These are phyloP conservation scores for Phytophthora podocarpi DNA, from an alignment of 352 stramenopile species.

Conservation along the genomic window DNA sequence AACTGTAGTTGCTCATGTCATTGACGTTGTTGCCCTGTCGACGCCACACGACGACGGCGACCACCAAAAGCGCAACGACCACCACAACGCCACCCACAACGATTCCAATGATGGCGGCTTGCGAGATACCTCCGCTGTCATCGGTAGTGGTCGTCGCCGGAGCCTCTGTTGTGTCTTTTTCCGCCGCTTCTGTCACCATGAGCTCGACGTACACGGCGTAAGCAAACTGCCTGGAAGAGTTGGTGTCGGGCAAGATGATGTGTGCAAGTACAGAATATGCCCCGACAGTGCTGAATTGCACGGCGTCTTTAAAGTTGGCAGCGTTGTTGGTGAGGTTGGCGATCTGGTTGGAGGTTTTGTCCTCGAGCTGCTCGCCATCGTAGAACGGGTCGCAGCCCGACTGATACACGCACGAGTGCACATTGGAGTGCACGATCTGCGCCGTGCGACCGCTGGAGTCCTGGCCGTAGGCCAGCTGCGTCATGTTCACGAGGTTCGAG, in stretches of 20 bases:
- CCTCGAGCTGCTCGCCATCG: slow-evolving; percentile 49
- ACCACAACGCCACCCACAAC: slow-evolving; percentile 61
- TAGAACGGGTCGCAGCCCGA: slow-evolving; percentile 61
- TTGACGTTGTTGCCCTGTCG: slow-evolving; percentile 30
- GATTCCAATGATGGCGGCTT: slow-evolving; percentile 58
- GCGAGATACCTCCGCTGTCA: slow-evolving; percentile 42
- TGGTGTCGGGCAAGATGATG: slow-evolving; percentile 61
- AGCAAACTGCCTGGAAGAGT: slow-evolving; percentile 51
- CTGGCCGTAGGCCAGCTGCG: slow-evolving; percentile 42
- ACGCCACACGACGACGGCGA: slow-evolving; percentile 42
- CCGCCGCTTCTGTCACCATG: slow-evolving; percentile 36
- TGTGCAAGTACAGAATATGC: slow-evolving; percentile 60
- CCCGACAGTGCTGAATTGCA: slow-evolving; percentile 43
- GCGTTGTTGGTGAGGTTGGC: slow-evolving; percentile 62
- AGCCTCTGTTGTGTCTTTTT: slow-evolving; percentile 22
- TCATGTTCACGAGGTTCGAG: slow-evolving; percentile 56
- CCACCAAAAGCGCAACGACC: slow-evolving; percentile 48
- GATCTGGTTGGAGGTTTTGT: slow-evolving; percentile 63
- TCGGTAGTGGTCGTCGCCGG: slow-evolving; percentile 17
- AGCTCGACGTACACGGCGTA: slow-evolving; percentile 55
- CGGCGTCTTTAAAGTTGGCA: slow-evolving; percentile 38
- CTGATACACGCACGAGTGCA: slow-evolving; percentile 60
- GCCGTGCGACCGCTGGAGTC: slow-evolving; percentile 40
- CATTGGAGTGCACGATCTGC: slow-evolving; percentile 72
- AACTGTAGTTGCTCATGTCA: slow-evolving; percentile 42